These are phyloP conservation scores for Candida railenensis DNA, from an alignment of 805 yeast genomes.

Conservation along the genomic window DNA sequence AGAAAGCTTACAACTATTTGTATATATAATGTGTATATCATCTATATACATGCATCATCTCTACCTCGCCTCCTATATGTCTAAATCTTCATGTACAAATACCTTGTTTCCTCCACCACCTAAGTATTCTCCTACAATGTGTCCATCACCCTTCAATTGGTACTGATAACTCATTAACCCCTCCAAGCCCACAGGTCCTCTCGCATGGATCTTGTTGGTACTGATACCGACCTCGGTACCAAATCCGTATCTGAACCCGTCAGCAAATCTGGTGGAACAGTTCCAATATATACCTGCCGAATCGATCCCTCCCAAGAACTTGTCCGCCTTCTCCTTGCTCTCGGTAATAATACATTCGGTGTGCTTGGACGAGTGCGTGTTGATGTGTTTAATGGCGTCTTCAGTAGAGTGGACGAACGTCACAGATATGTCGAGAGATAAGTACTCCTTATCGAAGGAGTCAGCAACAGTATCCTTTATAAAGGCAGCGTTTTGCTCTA, in stretches of 20 bases:
- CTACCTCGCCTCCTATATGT: too few relatives aligned
- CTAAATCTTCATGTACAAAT: constrained; percentile 71
- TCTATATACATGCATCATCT: too few relatives aligned
- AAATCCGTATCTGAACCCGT: constrained; percentile 97
- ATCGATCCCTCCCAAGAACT: constrained; percentile 81
- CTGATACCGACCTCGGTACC: constrained; percentile 99
- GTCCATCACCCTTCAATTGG: constrained; percentile 89
- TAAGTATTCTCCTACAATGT: constrained; percentile 83
- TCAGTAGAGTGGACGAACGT: constrained; percentile 55
- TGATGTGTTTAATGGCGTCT: constrained; percentile 84
- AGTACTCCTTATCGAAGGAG: constrained; percentile 81
- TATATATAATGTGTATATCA: too few relatives aligned
- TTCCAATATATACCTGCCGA: constrained; percentile 98
- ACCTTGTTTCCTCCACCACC: constrained; percentile 89
- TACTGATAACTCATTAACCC: constrained; percentile 96
- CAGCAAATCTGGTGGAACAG: constrained; percentile 95
- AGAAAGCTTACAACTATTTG: too few relatives aligned
- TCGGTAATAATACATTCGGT: constrained; percentile 91
- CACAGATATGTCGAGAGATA: constrained; percentile 81
- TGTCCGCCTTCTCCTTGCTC: constrained; percentile 65
- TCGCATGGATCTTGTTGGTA: constrained; percentile 94
- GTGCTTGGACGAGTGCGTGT: constrained; percentile 90
- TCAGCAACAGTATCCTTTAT: constrained; percentile 53
- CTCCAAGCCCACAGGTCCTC: constrained; percentile 98
- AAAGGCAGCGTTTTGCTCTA: constrained; percentile 17